phyloP scores from a whole-genome alignment of 73 alveolate genomes.

The Diophrys appendiculata region DNA sequence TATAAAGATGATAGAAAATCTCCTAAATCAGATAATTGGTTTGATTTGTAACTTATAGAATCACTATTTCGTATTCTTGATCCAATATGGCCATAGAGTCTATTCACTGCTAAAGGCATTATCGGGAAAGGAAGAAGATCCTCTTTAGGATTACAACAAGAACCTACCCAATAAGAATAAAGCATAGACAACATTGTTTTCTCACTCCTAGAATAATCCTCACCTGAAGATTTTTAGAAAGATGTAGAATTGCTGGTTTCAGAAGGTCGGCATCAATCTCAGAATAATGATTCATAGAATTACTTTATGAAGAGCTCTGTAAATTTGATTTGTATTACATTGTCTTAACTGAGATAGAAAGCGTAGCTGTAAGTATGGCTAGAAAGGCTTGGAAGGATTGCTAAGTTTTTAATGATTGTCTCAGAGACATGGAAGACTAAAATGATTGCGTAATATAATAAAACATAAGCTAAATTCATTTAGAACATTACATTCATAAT shows the following conservation, averaged over 20 bases:
- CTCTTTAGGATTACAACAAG: too few relatives aligned
- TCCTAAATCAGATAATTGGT: too few relatives aligned
- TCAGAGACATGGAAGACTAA: conserved; percentile 55
- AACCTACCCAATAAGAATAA: too few relatives aligned
- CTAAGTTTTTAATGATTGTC: conserved; percentile 36
- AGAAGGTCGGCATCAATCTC: neutral
- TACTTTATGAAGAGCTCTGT: conserved; percentile 34
- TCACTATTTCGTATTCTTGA: neutral
- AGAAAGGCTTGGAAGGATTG: conserved; percentile 39
- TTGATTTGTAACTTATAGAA: neutral
- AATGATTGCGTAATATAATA: conserved; percentile 14
- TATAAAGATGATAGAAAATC: neutral
- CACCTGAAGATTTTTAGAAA: neutral
- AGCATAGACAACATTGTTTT: neutral
- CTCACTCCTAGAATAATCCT: neutral
- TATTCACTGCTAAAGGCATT: neutral
- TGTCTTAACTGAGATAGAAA: conserved; percentile 17
- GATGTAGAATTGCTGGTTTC: neutral
- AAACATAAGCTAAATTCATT: conserved; percentile 18
- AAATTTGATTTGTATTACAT: conserved; percentile 40
- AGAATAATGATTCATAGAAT: conserved; percentile 8
- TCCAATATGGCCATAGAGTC: neutral
- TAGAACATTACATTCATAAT: conserved; percentile 47
- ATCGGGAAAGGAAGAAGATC: neutral
- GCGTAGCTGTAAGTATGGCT: conserved; percentile 24